Evolutionary conservation across 2,329 filamentous ascomycete species (phyloP).

Genomic region (Xylogone sp.): DNA sequence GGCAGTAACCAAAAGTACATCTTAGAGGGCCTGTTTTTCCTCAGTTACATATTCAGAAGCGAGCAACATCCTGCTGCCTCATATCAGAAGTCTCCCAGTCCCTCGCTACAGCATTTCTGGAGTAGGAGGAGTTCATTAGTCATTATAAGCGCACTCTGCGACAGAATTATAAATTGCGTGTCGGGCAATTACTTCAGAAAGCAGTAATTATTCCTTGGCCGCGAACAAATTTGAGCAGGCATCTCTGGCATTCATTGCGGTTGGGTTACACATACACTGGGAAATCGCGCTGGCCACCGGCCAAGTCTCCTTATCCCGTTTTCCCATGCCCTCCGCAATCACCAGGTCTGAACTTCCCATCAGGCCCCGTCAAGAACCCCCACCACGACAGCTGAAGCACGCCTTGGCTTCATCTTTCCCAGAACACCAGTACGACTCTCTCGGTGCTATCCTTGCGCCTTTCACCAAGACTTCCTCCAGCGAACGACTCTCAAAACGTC

Average conservation of each 20-base stretch:
- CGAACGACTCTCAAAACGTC: constrained; percentile 25
- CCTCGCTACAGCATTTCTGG: no score
- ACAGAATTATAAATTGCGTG: background rate
- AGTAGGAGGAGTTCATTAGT: no score
- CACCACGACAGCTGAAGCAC: constrained; percentile 22
- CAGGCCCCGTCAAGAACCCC: constrained; percentile 17
- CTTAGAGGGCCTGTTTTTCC: no score
- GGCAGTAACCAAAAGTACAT: no score
- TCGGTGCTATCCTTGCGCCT: constrained; percentile 11
- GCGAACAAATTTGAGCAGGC: background rate
- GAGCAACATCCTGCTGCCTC: no score
- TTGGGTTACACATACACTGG: background rate
- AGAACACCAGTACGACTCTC: constrained; percentile 13
- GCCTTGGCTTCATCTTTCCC: constrained; percentile 21
- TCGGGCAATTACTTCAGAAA: background rate
- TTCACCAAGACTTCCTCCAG: constrained; percentile 4
- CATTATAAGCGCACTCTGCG: no score
- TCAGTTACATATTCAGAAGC: no score
- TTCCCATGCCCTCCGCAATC: constrained; percentile 25
- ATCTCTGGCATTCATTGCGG: background rate
- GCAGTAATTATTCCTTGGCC: background rate
- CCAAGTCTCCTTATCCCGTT: background rate
- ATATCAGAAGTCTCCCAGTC: no score
- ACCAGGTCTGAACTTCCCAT: constrained; percentile 21
- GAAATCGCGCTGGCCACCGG: background rate